Base-by-base conservation (phyloP, 768 basidiomycete genomes). In the Hydnomerulius pinastri region DNA sequence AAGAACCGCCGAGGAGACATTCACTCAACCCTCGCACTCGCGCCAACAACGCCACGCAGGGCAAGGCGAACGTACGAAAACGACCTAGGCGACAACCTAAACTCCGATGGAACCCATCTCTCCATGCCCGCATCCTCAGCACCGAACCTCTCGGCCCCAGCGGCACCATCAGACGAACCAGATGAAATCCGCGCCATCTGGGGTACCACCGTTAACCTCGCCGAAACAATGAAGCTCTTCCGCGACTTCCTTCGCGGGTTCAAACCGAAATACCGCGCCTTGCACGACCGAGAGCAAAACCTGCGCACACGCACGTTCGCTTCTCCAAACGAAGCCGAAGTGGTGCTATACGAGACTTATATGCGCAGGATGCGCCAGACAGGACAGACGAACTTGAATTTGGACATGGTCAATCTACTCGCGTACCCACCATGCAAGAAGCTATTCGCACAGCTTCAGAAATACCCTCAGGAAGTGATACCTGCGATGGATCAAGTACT, bases 401-500 rank as follows among this genome's bases (percentile, higher is more conserved):
- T 98, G 43, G 97, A 98, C 61, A 79, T 90, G 66, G 61, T 78
- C 60, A 97, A 99, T 67, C 72, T 99, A 12, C 76, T 86, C 28
- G 85, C 95, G 2, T 99, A 90, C 67, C 90, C 92, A 0, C 83
- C 87, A 10, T 83, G 83, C 50, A 85, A 81, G 63, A 97, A 93
- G 67, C 75, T 99, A 13, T 82, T 92, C 63, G 73, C 73, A 17
- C 93, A 97, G 64, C 80, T 99, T 4, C 69, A 85, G 53, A 94
- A 92, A 62, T 98, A 97, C 69, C 97, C 97, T 0, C 95, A 98
- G 68, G 97, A 99, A 76, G 86, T 98, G 40, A 80, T 99, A 41
- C 96, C 97, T 2, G 92, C 91, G 20, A 94, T 98, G 89, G 97
- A 99, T 76, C 92, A 96, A 61, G 87, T 93, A 1, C 72, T 98